phyloP scores from a whole-genome alignment of 805 yeast genomes.

The Saccharomycopsis malanga region DNA sequence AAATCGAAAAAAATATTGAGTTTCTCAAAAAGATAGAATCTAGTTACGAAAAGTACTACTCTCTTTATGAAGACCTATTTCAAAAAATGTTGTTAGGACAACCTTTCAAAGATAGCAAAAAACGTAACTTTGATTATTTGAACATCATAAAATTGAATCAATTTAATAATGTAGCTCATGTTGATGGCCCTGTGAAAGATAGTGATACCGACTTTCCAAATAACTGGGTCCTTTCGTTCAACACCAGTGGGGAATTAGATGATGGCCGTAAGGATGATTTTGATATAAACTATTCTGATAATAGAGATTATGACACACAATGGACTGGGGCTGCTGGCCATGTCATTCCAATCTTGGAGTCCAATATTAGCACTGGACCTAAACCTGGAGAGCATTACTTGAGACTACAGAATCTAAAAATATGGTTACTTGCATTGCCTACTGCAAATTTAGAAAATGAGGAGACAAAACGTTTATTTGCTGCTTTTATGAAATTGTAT shows the following conservation, averaged over 20 bases:
- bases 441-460: too few species aligned
- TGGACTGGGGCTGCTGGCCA: constrained; percentile 11
- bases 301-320: constrained; percentile 16
- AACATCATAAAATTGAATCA: constrained; percentile 12
- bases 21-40: constrained; percentile 12
- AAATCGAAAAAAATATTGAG: constrained; percentile 20
- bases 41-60: constrained; percentile 15
- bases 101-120: constrained; percentile 3
- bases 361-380: constrained; percentile 6
- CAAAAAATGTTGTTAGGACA: background rate
- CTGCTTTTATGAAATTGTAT: background rate
- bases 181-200: background rate
- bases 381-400: constrained; percentile 3
- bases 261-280: background rate
- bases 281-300: constrained; percentile 13
- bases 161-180: background rate
- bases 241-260: constrained; percentile 5
- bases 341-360: background rate
- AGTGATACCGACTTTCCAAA: background rate
- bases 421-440: background rate
- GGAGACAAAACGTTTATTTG: background rate
- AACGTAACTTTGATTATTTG: constrained; percentile 3
- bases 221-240: constrained; percentile 8
- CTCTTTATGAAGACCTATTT: constrained; percentile 3
- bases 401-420: constrained; percentile 7